A percentile compares a stretch with the other conserved stretches of the same genome.
Conservation (phyloP, 2,329 filamentous ascomycete species). For the Phymatotrichopsis omnivora region DNA sequence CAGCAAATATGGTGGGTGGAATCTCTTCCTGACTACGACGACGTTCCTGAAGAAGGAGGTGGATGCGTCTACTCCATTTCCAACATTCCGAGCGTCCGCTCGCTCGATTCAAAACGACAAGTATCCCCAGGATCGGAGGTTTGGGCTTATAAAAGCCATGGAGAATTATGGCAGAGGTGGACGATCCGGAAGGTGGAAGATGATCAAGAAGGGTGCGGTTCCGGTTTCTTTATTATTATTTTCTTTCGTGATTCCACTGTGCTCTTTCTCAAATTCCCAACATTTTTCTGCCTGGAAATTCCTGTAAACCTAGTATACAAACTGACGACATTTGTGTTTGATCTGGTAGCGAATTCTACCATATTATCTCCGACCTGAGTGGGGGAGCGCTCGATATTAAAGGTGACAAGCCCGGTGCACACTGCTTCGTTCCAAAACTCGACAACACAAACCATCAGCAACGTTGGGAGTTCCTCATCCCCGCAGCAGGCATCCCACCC, state of each 20-base stretch:
- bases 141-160: neutral
- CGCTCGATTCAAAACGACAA: slow-evolving; percentile 2
- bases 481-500: slow-evolving; percentile 8
- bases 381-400: neutral
- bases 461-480: slow-evolving; percentile 9
- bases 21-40: slow-evolving; percentile 1
- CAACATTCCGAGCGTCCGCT: slow-evolving; percentile 5
- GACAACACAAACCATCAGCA: neutral
- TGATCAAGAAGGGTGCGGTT: slow-evolving; percentile 4
- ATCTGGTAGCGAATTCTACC: neutral
- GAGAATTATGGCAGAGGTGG: slow-evolving; percentile 12
- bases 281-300: too few species aligned
- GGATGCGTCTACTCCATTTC: slow-evolving; percentile 3
- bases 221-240: too few species aligned
- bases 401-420: neutral
- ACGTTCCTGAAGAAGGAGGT: neutral
- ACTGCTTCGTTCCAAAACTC: neutral
- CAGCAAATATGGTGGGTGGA: slow-evolving; percentile 20
- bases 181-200: slow-evolving; percentile 5
- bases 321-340: neutral
- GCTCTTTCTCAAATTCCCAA: neutral
- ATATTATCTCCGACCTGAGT: neutral
- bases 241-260: neutral
- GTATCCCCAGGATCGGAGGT: neutral
- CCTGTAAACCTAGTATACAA: neutral